Evolutionary conservation across 345 rosid genomes (phyloP), one percentile per base, ranked within the genome.

Genomic region (Pugionium cornutum): DNA sequence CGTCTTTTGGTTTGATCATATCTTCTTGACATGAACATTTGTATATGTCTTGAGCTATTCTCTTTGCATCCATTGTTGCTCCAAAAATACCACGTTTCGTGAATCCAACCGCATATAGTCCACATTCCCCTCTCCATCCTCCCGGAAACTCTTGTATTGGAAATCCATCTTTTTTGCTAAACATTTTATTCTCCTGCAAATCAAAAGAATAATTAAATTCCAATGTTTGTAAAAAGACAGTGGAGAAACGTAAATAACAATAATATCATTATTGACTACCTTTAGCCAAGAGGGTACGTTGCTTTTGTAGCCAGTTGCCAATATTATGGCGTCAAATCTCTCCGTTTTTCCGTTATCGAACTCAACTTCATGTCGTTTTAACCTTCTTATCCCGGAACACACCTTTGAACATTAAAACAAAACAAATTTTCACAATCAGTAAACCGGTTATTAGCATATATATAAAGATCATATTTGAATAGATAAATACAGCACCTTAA

Each of bases 291-390:
- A 66, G 61, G 95, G 95, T 57, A 89, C 96, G 28, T 88, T 89
- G 84, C 94, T 92, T 82, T 83, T 89, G 77, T 92, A 92, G 49
- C 98, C 98, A 1, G 98, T 89, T 74, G 98, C 98, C 42, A 89
- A 77, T 52, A 92, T 75, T 42, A 92, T 86, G 51, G 94, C 91
- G 65, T 89, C 97, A 74, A 84, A 89, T 43, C 75, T 73, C 78
- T 82, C 90, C 0, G 43, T 65, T 65, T 63, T 75, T 3, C 97
- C 92, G 53, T 89, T 69, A 6, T 77, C 78, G 72, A 92, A 92
- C 74, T 85, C 90, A 46, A 80, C 97, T 2, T 76, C 64, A 18
- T 74, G 79, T 28, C 61, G 77, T 68, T 76, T 80, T 64, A 89
- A 59, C 18, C 84, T 68, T 74, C 82, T 85, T 50, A 92, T 70